These are phyloP conservation scores for Mycena epipterygia DNA, from an alignment of 768 basidiomycete genomes.

Conservation along the genomic window DNA sequence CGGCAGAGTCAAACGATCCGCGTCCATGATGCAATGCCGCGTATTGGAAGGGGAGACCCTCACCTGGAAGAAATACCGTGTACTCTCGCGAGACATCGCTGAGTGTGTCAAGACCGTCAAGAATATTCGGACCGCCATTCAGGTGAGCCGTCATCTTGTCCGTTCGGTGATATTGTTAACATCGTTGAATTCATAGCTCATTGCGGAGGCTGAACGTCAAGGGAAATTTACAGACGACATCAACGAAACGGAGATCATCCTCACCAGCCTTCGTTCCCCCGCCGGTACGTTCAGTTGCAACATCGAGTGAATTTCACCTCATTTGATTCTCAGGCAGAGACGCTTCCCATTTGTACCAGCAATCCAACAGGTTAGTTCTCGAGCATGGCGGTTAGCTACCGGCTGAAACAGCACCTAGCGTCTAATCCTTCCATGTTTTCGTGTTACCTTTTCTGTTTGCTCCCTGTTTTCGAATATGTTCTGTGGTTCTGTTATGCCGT, in stretches of 20 bases:
- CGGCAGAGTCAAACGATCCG: not conserved
- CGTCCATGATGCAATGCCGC: constrained; percentile 6
- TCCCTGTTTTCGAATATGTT: too few relatives aligned
- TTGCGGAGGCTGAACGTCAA: constrained; percentile 17
- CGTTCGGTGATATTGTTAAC: not conserved
- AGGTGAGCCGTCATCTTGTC: not conserved
- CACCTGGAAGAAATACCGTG: constrained; percentile 20
- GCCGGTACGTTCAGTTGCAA: not conserved
- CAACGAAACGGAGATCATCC: not conserved
- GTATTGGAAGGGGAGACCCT: not conserved
- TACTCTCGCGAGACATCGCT: constrained; percentile 1
- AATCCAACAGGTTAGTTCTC: not conserved
- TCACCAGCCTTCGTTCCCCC: not conserved
- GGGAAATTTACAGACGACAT: constrained; percentile 14
- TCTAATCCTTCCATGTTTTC: not conserved
- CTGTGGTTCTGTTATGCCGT: too few relatives aligned
- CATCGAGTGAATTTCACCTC: too few relatives aligned
- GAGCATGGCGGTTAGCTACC: not conserved
- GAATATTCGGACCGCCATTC: not conserved
- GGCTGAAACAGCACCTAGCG: not conserved
- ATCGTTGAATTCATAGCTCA: not conserved
- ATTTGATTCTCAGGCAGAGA: not conserved
- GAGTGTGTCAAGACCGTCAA: not conserved
- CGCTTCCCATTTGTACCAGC: not conserved
- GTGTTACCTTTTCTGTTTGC: not conserved